These are phyloP conservation scores for Fusarium duplospermum DNA, from an alignment of 2,329 filamentous ascomycete species.

Conservation along the genomic window DNA sequence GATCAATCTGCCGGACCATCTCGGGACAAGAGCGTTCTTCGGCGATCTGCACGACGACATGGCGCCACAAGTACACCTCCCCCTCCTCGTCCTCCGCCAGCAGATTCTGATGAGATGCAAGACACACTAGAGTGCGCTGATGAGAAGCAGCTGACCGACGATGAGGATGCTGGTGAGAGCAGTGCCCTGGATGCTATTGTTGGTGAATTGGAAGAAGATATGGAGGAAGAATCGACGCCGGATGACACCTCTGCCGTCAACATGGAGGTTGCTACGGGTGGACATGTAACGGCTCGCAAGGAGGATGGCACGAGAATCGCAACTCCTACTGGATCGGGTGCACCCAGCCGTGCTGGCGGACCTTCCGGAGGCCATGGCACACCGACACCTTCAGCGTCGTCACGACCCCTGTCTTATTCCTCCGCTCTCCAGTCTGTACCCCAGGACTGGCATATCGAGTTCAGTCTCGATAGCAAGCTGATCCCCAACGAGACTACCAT, in stretches of 20 bases:
- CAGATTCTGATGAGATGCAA: conserved; percentile 71
- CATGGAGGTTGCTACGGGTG: conserved; percentile 86
- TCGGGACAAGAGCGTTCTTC: conserved; percentile 68
- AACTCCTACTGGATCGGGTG: conserved; percentile 75
- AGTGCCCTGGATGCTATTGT: conserved; percentile 85
- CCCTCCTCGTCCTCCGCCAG: conserved; percentile 63
- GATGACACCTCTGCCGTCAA: conserved; percentile 87
- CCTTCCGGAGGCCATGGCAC: conserved; percentile 56
- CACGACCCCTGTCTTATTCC: conserved; percentile 82
- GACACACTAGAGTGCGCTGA: conserved; percentile 91
- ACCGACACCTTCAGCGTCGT: conserved; percentile 64
- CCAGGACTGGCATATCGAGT: conserved; percentile 98
- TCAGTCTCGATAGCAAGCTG: conserved; percentile 84
- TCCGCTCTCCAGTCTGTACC: conserved; percentile 83
- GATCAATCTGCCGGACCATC: conserved; percentile 61
- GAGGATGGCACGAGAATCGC: conserved; percentile 90
- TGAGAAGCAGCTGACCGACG: conserved; percentile 83
- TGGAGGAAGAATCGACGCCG: conserved; percentile 73
- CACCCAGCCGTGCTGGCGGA: conserved; percentile 56
- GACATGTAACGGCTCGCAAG: conserved; percentile 89
- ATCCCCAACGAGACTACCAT: conserved; percentile 94
- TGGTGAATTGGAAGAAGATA: conserved; percentile 89
- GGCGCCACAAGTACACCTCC: conserved; percentile 64
- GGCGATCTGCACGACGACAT: conserved; percentile 73
- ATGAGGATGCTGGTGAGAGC: conserved; percentile 74